A percentile compares a stretch with the other conserved stretches of the same genome.
phyloP scores from a whole-genome alignment of 164 flowering plant genomes.

The Echeveria elegans region DNA sequence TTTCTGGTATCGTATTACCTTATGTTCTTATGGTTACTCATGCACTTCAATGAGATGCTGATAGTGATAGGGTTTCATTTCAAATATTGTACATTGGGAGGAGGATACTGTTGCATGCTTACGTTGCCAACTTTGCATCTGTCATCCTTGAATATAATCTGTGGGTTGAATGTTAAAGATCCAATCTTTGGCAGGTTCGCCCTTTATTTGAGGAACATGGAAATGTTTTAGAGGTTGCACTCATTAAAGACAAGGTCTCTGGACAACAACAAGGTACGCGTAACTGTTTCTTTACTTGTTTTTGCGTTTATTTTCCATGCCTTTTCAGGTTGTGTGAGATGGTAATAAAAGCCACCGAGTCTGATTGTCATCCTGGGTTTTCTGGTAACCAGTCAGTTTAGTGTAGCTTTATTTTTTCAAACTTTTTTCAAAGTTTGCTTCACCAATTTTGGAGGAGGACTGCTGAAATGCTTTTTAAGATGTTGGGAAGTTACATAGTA shows the following conservation, averaged over 20 bases:
- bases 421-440: constrained; percentile 27
- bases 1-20: background rate
- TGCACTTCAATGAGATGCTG: background rate
- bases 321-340: constrained; percentile 70
- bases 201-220: constrained; percentile 94
- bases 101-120: background rate
- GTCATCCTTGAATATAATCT: background rate
- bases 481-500: constrained; percentile 29
- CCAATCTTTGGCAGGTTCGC: constrained; percentile 50
- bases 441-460: constrained; percentile 48
- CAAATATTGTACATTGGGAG: background rate
- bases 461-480: constrained; percentile 27
- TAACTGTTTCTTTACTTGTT: constrained; percentile 10
- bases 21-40: background rate
- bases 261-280: constrained; percentile 93
- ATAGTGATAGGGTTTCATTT: background rate
- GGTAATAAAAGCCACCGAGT: constrained; percentile 53
- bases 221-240: constrained; percentile 81
- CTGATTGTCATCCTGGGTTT: constrained; percentile 31
- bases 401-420: constrained; percentile 26
- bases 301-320: constrained; percentile 28
- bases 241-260: constrained; percentile 86
- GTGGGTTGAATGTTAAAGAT: background rate
- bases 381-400: background rate
- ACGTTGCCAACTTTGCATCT: background rate